Conservation (phyloP, 371 early-diverging fungal species). For the Phascolomyces articulosus region DNA sequence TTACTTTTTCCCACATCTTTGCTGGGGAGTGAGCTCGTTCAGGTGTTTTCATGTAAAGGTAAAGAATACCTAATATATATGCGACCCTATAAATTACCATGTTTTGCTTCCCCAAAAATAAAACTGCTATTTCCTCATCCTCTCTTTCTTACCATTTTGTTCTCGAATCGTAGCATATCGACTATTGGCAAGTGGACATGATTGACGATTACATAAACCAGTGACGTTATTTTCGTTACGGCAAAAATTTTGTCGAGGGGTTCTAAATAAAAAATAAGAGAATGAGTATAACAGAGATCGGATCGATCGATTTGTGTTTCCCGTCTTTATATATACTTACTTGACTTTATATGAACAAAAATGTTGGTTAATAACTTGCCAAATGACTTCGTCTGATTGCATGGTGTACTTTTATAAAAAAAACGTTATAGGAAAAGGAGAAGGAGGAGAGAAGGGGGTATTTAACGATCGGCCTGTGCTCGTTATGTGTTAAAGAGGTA, state of each 20-base stretch:
- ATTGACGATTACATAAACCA: slow-evolving; percentile 96
- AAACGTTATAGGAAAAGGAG: neutral
- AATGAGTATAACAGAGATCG: neutral
- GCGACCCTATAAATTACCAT: neutral
- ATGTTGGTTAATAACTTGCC: slow-evolving; percentile 91
- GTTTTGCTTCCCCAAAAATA: neutral
- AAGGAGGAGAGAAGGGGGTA: neutral
- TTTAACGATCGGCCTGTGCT: neutral
- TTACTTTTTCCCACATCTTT: slow-evolving; percentile 95
- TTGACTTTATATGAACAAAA: slow-evolving; percentile 98
- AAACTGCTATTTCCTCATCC: neutral
- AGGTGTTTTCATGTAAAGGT: slow-evolving; percentile 96
- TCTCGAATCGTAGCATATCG: slow-evolving; percentile 99
- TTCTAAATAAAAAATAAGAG: slow-evolving; percentile 9
- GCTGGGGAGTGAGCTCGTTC: slow-evolving; percentile 97
- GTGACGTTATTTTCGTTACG: slow-evolving; percentile 98
- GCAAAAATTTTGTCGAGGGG: slow-evolving; percentile 75
- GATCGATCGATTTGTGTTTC: too few species aligned
- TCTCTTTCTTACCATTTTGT: slow-evolving; percentile 61
- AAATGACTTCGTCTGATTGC: slow-evolving; percentile 79
- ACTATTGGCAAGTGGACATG: slow-evolving; percentile 98
- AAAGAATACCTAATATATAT: slow-evolving; percentile 64
- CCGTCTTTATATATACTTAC: slow-evolving; percentile 48
- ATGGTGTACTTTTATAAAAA: slow-evolving; percentile 14
- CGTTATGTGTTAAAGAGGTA: neutral